These are phyloP conservation scores for Rubia yunnanensis DNA, from an alignment of 257 asterid genomes.

Conservation along the genomic window DNA sequence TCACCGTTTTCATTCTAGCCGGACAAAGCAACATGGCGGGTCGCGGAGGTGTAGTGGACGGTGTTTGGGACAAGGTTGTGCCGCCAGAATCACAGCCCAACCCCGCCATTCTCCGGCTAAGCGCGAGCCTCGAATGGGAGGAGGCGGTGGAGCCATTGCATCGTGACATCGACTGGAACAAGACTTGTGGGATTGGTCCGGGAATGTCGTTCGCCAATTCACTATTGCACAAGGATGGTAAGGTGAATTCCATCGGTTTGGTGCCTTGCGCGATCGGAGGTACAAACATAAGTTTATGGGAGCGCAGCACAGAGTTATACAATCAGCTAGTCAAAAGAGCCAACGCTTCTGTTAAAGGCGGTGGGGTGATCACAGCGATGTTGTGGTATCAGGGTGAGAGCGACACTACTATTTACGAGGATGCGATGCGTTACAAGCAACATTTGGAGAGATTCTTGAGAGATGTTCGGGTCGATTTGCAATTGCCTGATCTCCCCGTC, in stretches of 20 bases:
- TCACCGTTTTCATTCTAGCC: constrained; percentile 52
- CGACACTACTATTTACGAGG: constrained; percentile 7
- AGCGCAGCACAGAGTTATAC: constrained; percentile 20
- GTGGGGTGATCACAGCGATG: constrained; percentile 17
- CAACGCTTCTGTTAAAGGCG: constrained; percentile 6
- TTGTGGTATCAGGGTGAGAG: constrained; percentile 44
- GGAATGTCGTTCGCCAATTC: constrained; percentile 31
- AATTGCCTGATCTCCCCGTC: constrained; percentile 14
- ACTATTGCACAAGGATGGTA: constrained; percentile 2
- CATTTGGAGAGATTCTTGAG: constrained; percentile 21
- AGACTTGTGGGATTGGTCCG: constrained; percentile 30
- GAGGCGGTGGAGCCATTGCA: constrained; percentile 35
- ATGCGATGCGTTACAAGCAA: constrained; percentile 19
- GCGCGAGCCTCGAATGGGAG: constrained; percentile 20
- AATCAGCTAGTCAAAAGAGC: constrained; percentile 25
- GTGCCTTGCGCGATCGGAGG: constrained; percentile 39
- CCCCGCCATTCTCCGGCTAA: constrained; percentile 19
- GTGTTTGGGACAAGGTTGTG: constrained; percentile 50
- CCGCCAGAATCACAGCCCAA: constrained; percentile 39
- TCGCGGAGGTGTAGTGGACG: constrained; percentile 47
- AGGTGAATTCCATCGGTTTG: constrained; percentile 19
- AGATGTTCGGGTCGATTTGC: constrained; percentile 19
- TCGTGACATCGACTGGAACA: constrained; percentile 24
- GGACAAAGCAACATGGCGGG: constrained; percentile 97
- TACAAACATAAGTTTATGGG: constrained; percentile 26